A percentile compares a stretch with the other conserved stretches of the same genome.
These are phyloP conservation scores for Verticillium albo-atrum DNA, from an alignment of 2,329 filamentous ascomycete species.

Conservation along the genomic window DNA sequence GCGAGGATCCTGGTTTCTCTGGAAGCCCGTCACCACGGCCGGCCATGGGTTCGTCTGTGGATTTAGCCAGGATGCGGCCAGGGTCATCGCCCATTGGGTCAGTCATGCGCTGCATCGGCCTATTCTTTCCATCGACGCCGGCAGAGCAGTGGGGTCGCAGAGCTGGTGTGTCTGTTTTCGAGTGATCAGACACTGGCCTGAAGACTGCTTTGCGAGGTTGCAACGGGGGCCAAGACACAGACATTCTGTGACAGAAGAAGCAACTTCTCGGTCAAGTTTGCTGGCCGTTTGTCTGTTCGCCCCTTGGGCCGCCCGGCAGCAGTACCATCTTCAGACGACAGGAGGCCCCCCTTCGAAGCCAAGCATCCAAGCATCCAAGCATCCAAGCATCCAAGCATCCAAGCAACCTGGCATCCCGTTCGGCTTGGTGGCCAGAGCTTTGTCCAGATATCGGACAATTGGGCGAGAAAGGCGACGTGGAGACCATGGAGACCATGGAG, in stretches of 20 bases:
- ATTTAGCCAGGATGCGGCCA: background rate
- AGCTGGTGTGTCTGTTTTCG: background rate
- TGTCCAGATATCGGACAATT: background rate
- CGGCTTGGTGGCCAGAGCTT: background rate
- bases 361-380: too few species aligned
- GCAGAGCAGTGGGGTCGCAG: background rate
- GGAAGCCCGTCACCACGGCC: background rate
- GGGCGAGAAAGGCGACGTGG: too few species aligned
- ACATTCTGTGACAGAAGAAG: background rate
- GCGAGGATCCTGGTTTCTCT: background rate
- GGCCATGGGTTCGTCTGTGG: background rate
- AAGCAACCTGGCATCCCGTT: background rate
- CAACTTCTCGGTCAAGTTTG: background rate
- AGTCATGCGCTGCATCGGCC: background rate
- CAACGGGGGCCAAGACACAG: background rate
- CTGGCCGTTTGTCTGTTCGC: background rate
- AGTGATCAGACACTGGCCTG: background rate
- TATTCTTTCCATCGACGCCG: background rate
- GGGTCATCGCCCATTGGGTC: background rate
- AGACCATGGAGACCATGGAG: too few species aligned
- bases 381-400: too few species aligned
- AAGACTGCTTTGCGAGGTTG: background rate
- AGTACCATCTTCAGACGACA: background rate
- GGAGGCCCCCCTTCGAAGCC: too few species aligned
- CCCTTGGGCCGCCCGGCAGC: background rate